A percentile compares a stretch with the other conserved stretches of the same genome.
These are phyloP conservation scores for Penicillium rolfsii DNA, from an alignment of 2,329 filamentous ascomycete species.

Conservation along the genomic window DNA sequence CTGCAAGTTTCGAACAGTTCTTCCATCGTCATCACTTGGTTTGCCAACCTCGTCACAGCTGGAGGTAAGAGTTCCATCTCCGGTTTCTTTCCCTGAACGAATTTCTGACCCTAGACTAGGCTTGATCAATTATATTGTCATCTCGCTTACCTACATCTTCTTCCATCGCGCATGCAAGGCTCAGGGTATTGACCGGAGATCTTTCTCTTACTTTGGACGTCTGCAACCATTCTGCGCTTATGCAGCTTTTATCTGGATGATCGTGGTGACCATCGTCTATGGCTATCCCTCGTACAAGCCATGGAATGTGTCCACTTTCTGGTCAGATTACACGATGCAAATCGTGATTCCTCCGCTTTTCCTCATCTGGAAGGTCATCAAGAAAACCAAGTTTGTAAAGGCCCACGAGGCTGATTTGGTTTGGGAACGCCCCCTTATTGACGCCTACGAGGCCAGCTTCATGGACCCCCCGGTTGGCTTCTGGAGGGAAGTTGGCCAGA, in stretches of 20 bases:
- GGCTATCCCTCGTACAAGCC: constrained; percentile 59
- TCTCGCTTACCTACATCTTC: constrained; percentile 61
- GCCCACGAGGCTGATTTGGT: constrained; percentile 62
- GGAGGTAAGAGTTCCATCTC: background rate
- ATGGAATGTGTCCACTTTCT: constrained; percentile 51
- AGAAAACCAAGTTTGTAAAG: constrained; percentile 59
- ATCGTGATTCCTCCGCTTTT: constrained; percentile 59
- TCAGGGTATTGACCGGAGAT: constrained; percentile 56
- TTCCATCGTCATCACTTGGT: constrained; percentile 56
- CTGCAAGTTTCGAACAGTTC: constrained; percentile 56
- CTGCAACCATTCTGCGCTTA: constrained; percentile 62
- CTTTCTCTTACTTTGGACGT: constrained; percentile 61
- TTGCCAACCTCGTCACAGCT: constrained; percentile 61
- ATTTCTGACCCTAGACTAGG: constrained; percentile 18
- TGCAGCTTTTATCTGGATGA: constrained; percentile 29
- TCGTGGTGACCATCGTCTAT: constrained; percentile 47
- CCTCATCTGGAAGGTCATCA: constrained; percentile 65
- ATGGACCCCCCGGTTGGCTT: constrained; percentile 55
- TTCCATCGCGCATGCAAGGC: constrained; percentile 60
- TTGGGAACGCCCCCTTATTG: constrained; percentile 63
- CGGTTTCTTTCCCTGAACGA: background rate
- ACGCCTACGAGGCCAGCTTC: constrained; percentile 61
- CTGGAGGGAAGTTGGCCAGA: constrained; percentile 58
- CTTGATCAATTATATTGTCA: constrained; percentile 64
- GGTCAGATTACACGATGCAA: constrained; percentile 61